Percentiles rank a stretch among this genome's conserved stretches.
Conservation (phyloP, 1,139 yeast species). For the Suhomyces chickasaworum region DNA sequence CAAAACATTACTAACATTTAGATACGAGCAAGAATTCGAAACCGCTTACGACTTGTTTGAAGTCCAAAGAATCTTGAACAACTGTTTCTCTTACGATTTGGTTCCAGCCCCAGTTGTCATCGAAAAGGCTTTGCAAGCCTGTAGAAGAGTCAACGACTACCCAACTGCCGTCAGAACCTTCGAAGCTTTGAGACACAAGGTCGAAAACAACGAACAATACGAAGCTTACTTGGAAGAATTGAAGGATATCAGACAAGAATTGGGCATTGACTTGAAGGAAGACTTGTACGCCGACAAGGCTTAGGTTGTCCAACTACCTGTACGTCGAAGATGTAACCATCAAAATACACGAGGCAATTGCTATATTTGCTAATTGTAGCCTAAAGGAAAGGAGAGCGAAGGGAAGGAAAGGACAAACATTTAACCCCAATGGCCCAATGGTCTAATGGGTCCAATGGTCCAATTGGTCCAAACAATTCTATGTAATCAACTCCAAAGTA, state of each 20-base stretch:
- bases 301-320: conserved; percentile 1
- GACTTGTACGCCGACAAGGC: conserved; percentile 56
- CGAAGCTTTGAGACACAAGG: conserved; percentile 93
- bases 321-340: background rate
- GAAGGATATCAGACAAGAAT: conserved; percentile 86
- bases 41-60: conserved; percentile 97
- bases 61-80: conserved; percentile 86
- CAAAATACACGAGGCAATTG: conserved; percentile 1
- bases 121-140: conserved; percentile 95
- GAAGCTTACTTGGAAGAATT: conserved; percentile 94
- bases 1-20: conserved; percentile 33
- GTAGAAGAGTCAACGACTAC: conserved; percentile 98
- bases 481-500: no score
- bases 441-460: no score
- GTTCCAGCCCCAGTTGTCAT: conserved; percentile 97
- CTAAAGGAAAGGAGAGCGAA: no score
- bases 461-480: no score
- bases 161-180: conserved; percentile 98
- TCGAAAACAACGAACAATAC: conserved; percentile 91
- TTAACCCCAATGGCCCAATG: no score
- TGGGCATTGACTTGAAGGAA: conserved; percentile 93
- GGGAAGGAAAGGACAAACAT: no score
- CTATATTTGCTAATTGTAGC: background rate
- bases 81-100: conserved; percentile 96
- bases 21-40: conserved; percentile 95